These are phyloP conservation scores for Scedosporium minutisporum DNA, from an alignment of 2,329 filamentous ascomycete species.

Conservation along the genomic window DNA sequence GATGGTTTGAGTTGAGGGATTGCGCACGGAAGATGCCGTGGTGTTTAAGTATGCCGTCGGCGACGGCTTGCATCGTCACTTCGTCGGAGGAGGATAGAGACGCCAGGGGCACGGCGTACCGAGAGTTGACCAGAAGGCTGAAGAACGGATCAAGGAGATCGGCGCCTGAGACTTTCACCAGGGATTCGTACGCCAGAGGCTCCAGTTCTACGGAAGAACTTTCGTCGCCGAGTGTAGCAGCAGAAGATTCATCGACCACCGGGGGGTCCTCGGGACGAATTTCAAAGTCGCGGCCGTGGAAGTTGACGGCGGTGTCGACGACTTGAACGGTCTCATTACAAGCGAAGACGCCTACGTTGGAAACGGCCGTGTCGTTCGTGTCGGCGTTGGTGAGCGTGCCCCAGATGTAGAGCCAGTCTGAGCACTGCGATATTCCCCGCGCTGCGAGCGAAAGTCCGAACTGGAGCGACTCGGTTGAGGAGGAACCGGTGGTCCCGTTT, in stretches of 20 bases:
- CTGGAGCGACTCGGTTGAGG: background rate
- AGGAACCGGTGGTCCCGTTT: background rate
- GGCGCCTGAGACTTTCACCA: slow-evolving; percentile 17
- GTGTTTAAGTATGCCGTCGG: slow-evolving; percentile 23
- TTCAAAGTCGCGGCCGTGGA: slow-evolving; percentile 15
- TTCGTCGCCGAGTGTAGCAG: background rate
- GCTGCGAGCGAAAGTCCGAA: background rate
- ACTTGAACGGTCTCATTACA: slow-evolving; percentile 28
- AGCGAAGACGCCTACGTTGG: slow-evolving; percentile 21
- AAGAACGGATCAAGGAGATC: slow-evolving; percentile 26
- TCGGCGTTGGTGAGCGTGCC: slow-evolving; percentile 17
- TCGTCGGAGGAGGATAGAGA: slow-evolving; percentile 14
- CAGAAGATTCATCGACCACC: slow-evolving; percentile 14
- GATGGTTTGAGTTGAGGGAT: slow-evolving; percentile 19
- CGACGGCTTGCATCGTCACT: slow-evolving; percentile 12
- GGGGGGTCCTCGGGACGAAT: slow-evolving; percentile 21
- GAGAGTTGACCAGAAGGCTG: slow-evolving; percentile 21
- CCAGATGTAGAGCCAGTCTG: slow-evolving; percentile 25
- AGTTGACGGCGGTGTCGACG: slow-evolving; percentile 14
- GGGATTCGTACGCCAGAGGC: slow-evolving; percentile 18
- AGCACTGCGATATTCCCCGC: slow-evolving; percentile 14
- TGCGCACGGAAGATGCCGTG: slow-evolving; percentile 27
- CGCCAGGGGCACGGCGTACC: slow-evolving; percentile 18
- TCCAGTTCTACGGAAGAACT: slow-evolving; percentile 13
- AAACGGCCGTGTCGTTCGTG: slow-evolving; percentile 17